Base-by-base conservation (phyloP, 1,284 basidiomycete genomes). In the Pascua guehoae region DNA sequence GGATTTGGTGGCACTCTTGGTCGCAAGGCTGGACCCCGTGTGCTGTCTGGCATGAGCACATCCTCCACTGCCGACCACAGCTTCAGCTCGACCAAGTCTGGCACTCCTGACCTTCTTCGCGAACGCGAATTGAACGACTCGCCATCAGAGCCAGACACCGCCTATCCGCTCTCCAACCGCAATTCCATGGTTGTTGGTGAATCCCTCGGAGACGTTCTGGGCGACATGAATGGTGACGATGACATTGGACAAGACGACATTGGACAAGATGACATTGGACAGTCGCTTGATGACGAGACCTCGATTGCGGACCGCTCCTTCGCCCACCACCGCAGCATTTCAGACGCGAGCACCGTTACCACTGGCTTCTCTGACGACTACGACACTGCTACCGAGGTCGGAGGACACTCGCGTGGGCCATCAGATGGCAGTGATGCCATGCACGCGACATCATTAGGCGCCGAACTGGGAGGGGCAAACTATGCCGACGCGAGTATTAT, bases 101-200 rank as follows among this genome's bases (percentile, higher is more conserved):
- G 64, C 39, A 75, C 73, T 0, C 73, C 73, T 15, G 73, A 75
- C 47, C 65, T 75, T 8, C 68, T 75, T 12, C 71, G 71, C 2
- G 64, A 57, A 18, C 58, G 71, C 32, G 59, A 51, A 16, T 24
- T 59, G 12, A 42, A 61, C 17, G 66, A 69, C 37, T 64, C 65
- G 4, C 61, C 68, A 0, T 17, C 61, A 2, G 24, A 58, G 9
- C 40, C 53, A 4, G 53, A 41, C 45, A 47, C 57, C 10, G 46
- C 57, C 0, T 64, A 63, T 5, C 61, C 65, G 2, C 55, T 62
- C 10, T 45, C 51, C 16, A 50, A 46, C 12, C 49, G 57, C 47
- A 32, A 47, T 57, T 41, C 49, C 37, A 51, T 55, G 16, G 48
- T 32, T n/a, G 51, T 51, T 15, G 63, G 62, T 44, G 61, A 61